These are phyloP conservation scores for Cercophora samala DNA, from an alignment of 495 filamentous ascomycete genomes.

Conservation along the genomic window DNA sequence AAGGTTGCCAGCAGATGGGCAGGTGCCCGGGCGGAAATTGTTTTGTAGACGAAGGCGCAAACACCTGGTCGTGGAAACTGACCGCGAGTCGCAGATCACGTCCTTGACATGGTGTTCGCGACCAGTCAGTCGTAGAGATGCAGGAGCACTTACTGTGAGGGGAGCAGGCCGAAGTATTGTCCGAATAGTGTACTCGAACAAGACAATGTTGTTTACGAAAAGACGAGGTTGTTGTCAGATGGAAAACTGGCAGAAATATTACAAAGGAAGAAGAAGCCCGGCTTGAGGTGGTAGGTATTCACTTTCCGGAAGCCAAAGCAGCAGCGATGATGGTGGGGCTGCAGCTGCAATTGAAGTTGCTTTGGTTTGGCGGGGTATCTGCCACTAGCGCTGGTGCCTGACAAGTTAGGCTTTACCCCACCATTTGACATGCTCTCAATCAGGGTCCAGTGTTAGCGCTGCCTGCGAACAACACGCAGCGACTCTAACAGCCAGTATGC, in stretches of 20 bases:
- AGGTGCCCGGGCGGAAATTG: neutral
- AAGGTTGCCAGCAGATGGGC: neutral
- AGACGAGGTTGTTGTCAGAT: neutral
- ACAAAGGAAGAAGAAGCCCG: conserved; percentile 2
- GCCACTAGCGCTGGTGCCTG: conserved; percentile 12
- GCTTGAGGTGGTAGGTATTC: neutral
- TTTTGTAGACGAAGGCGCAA: neutral
- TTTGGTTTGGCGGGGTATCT: conserved; percentile 18
- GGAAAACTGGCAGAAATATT: neutral
- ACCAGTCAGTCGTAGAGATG: neutral
- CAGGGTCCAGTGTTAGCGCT: conserved; percentile 7
- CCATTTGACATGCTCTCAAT: neutral
- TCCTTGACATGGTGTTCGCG: neutral
- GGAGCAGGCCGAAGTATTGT: neutral
- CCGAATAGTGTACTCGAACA: neutral
- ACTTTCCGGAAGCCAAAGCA: neutral
- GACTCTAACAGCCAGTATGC: neutral
- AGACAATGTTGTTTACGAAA: neutral
- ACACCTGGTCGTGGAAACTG: neutral
- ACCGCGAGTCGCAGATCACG: neutral
- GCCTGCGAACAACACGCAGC: neutral
- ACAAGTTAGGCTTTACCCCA: conserved; percentile 11
- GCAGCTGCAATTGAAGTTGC: conserved; percentile 6
- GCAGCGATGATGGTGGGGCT: conserved; percentile 20
- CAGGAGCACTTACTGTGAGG: neutral